phyloP scores from a whole-genome alignment of 768 basidiomycete species.

The Ephemerocybe angulata region DNA sequence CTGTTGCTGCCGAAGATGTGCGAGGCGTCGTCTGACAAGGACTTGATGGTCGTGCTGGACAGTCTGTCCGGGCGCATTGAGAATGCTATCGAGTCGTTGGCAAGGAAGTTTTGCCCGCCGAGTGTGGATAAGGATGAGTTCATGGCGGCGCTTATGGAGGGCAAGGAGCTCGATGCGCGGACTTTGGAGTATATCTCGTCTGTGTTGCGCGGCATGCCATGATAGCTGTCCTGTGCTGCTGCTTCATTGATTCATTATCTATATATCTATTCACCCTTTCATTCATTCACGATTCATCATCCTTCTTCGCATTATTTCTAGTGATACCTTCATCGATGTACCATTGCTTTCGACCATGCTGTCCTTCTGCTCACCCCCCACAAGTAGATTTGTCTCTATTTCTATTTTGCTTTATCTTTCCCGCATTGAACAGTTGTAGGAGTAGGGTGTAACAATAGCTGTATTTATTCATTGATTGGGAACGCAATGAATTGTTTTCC shows the following conservation, averaged over 20 bases:
- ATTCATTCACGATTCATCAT: background rate
- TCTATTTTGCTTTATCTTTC: background rate
- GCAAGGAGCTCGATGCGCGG: constrained; percentile 43
- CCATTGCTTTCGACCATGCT: background rate
- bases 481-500: too few relatives aligned
- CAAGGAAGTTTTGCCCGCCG: constrained; percentile 22
- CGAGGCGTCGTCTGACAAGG: constrained; percentile 66
- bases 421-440: too few relatives aligned
- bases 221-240: background rate
- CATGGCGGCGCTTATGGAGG: constrained; percentile 32
- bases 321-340: too few relatives aligned
- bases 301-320: background rate
- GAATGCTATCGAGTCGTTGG: constrained; percentile 53
- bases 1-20: constrained; percentile 65
- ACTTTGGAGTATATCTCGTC: constrained; percentile 39
- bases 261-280: background rate
- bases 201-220: constrained; percentile 19
- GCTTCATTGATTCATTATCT: background rate
- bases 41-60: constrained; percentile 73
- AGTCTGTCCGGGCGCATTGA: constrained; percentile 72
- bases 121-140: constrained; percentile 26
- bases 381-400: background rate
- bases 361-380: background rate
- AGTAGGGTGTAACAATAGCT: too few relatives aligned
- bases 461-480: too few relatives aligned